Evolutionary conservation across 1,139 yeast genomes (phyloP).

Genomic region (Blastobotrys arbuscula): DNA sequence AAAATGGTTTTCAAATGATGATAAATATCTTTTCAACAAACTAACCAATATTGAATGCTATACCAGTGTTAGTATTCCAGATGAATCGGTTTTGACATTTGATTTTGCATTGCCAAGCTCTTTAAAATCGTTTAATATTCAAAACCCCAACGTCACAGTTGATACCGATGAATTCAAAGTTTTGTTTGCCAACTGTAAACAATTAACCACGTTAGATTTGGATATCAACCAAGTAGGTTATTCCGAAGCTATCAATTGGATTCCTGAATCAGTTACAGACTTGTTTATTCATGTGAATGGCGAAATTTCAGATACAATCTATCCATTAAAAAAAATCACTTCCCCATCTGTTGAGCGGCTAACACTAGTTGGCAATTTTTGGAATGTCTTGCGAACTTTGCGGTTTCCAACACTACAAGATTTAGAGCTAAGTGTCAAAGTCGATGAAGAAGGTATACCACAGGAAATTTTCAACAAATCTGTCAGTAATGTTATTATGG

Average conservation of each 20-base stretch:
- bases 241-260: conserved; percentile 11
- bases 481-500: conserved; percentile 4
- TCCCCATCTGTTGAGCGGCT: conserved; percentile 10
- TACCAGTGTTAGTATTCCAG: conserved; percentile 1
- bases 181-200: conserved; percentile 5
- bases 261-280: conserved; percentile 8
- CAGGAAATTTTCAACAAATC: conserved; percentile 5
- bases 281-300: conserved; percentile 10
- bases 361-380: conserved; percentile 11
- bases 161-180: conserved; percentile 8
- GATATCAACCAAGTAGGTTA: conserved; percentile 10
- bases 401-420: conserved; percentile 9
- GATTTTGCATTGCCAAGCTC: conserved; percentile 8
- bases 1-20: conserved; percentile 9
- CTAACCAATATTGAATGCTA: conserved; percentile 10
- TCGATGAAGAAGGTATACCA: conserved; percentile 12
- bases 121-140: conserved; percentile 9
- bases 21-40: conserved; percentile 6
- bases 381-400: conserved; percentile 10
- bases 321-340: conserved; percentile 5
- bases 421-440: conserved; percentile 8
- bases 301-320: not conserved
- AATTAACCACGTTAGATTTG: conserved; percentile 7
- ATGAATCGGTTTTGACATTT: conserved; percentile 6
- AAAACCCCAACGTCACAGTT: conserved; percentile 7